Conservation (phyloP, 306 rosid genomes). For the Senna siamea region DNA sequence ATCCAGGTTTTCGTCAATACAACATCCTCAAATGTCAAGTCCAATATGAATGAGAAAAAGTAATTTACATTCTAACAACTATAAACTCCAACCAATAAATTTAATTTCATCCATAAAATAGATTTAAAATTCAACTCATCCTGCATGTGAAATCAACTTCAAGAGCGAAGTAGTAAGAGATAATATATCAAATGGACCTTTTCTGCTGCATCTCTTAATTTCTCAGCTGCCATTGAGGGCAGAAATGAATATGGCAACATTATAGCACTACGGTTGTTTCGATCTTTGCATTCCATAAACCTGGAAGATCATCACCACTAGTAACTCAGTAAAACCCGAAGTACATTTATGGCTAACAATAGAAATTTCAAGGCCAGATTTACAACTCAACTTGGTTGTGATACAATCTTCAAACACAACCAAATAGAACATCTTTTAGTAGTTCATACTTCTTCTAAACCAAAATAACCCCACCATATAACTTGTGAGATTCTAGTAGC, state of each 20-base stretch:
- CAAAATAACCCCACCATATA: background rate
- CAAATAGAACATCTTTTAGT: too few relatives aligned
- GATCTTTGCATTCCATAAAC: constrained; percentile 99
- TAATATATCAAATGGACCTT: constrained; percentile 56
- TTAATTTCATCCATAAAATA: background rate
- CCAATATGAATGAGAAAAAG: background rate
- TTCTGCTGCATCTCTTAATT: constrained; percentile 71
- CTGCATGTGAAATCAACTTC: constrained; percentile 10
- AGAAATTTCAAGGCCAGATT: background rate
- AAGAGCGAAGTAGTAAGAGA: constrained; percentile 27
- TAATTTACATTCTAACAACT: background rate
- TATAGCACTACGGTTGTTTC: constrained; percentile 79
- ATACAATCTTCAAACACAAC: too few relatives aligned
- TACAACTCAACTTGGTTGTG: too few relatives aligned
- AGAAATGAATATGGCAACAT: constrained; percentile 85
- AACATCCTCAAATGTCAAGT: background rate
- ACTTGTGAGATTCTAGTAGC: background rate
- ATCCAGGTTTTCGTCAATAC: background rate
- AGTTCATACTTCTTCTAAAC: constrained; percentile 1
- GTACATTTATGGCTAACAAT: background rate
- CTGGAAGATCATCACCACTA: constrained; percentile 46
- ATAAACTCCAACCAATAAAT: background rate
- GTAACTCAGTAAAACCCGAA: constrained; percentile 19
- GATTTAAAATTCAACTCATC: background rate
- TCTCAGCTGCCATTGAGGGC: constrained; percentile 77